Base-by-base conservation (phyloP, 176 grass and related monocot genomes). In the Puya raimondii region DNA sequence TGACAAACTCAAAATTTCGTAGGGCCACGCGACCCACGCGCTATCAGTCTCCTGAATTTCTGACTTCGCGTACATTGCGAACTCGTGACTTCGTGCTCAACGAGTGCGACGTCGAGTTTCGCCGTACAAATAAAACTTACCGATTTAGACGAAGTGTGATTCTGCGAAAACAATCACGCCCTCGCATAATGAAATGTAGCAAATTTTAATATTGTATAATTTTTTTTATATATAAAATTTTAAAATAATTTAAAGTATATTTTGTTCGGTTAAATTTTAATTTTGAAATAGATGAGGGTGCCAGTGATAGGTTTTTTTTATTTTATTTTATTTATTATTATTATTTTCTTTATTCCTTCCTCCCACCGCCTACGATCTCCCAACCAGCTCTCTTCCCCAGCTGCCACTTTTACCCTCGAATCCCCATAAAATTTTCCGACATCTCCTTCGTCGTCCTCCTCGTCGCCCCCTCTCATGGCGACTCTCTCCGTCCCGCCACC, bases 381-480 rank as follows among this genome's bases (percentile, higher is more conserved):
- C 17, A 14, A 11, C 11, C 61, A 25, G 2, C 70, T 9, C 23
- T 53, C 0, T 27, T 12, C 5, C 66, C 53, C 10, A 3, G 3
- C 65, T 51, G 49, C 64, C 18, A 0, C 64, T 81, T 74, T 75
- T 20, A 21, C 49, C 71, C 52, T 51, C 16, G 9, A 20, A 63
- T 33, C 27, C 12, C 51, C 16, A 18, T 13, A 27, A 66, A 73
- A 27, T 80, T 58, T 7, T 50, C 23, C 50, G 20, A 6, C 29
- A 50, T 72, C 47, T 71, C 47, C 48, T 18, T 59, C 27, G 52
- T 17, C 53, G 49, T 74, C 47, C 53, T 15, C 21, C 58, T 50
- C 58, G 29, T 69, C 49, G 15, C 7, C 51, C 9, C 64, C 68
- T 25, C 14, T 27, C 53, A 80, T 80, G 78, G 70, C 78, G 13